Conservation (phyloP, 2,329 filamentous ascomycete species). For the Verticillium isaacii region DNA sequence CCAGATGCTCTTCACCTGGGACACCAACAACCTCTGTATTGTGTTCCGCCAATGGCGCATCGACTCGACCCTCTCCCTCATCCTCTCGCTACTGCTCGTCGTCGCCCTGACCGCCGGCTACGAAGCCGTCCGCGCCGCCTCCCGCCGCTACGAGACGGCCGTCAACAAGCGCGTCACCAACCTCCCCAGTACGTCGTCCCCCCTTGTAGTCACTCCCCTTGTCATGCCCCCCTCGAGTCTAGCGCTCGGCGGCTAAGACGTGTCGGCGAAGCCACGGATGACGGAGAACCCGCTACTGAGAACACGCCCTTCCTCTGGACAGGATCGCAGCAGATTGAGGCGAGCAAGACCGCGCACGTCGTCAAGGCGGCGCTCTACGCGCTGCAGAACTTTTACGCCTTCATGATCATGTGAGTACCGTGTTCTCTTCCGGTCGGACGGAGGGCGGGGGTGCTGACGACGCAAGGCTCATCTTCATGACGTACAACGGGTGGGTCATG, state of each 20-base stretch:
- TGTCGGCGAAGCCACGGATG: background rate
- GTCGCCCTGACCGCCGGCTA: slow-evolving; percentile 85
- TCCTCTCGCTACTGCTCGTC: slow-evolving; percentile 79
- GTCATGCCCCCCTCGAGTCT: slow-evolving; percentile 4
- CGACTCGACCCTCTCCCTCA: slow-evolving; percentile 64
- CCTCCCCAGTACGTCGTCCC: slow-evolving; percentile 45
- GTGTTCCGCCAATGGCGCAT: slow-evolving; percentile 91
- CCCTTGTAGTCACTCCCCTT: slow-evolving; percentile 2
- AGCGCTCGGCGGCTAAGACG: background rate
- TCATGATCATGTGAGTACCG: slow-evolving; percentile 92
- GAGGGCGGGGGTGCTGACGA: background rate
- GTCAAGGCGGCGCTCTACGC: slow-evolving; percentile 83
- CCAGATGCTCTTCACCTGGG: slow-evolving; percentile 98
- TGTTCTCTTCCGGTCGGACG: background rate
- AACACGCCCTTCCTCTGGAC: slow-evolving; percentile 58
- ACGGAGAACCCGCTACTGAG: slow-evolving; percentile 51
- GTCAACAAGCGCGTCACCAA: slow-evolving; percentile 42
- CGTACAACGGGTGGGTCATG: slow-evolving; percentile 99
- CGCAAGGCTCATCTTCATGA: slow-evolving; percentile 97
- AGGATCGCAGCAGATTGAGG: slow-evolving; percentile 65
- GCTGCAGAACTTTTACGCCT: slow-evolving; percentile 95
- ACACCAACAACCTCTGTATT: slow-evolving; percentile 90
- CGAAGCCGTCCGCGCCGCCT: slow-evolving; percentile 76
- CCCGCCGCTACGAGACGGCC: slow-evolving; percentile 69
- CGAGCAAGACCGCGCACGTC: slow-evolving; percentile 66